A percentile compares a stretch with the other conserved stretches of the same genome.
phyloP scores from a whole-genome alignment of 2,329 filamentous ascomycete species.

The Epichloe elymi region DNA sequence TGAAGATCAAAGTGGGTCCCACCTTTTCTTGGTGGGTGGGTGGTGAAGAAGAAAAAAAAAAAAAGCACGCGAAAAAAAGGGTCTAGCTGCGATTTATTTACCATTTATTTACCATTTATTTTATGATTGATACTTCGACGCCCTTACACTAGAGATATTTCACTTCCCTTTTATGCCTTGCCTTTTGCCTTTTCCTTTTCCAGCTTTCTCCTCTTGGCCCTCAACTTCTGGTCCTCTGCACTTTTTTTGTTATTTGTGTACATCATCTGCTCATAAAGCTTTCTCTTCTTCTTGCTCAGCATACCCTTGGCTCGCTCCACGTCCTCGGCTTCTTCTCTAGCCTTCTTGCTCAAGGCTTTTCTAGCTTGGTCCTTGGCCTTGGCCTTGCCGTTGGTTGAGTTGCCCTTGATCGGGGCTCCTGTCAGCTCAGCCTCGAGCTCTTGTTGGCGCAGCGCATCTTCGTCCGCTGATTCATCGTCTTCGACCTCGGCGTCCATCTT shows the following conservation, averaged over 20 bases:
- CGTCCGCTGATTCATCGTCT: conserved; percentile 31
- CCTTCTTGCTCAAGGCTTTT: conserved; percentile 57
- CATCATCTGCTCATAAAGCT: conserved; percentile 94
- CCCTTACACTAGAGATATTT: no score
- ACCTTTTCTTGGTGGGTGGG: neutral
- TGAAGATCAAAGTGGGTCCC: neutral
- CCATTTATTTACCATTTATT: neutral
- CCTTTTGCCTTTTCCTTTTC: conserved; percentile 49
- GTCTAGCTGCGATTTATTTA: neutral
- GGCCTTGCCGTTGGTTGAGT: conserved; percentile 33
- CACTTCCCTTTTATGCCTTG: conserved; percentile 16
- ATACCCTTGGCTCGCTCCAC: conserved; percentile 92
- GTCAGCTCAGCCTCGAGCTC: conserved; percentile 88
- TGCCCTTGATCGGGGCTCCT: conserved; percentile 47
- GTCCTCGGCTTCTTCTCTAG: conserved; percentile 70
- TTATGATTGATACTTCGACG: neutral
- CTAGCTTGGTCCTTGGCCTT: conserved; percentile 57
- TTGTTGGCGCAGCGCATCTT: conserved; percentile 62
- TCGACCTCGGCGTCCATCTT: conserved; percentile 32
- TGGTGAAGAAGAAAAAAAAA: neutral
- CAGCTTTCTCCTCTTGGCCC: conserved; percentile 79
- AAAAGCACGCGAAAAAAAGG: no score
- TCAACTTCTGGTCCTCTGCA: conserved; percentile 73
- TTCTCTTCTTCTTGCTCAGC: conserved; percentile 95
- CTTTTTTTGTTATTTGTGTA: conserved; percentile 92